These are phyloP conservation scores for Chalciporus chontae DNA, from an alignment of 768 basidiomycete genomes.

Conservation along the genomic window DNA sequence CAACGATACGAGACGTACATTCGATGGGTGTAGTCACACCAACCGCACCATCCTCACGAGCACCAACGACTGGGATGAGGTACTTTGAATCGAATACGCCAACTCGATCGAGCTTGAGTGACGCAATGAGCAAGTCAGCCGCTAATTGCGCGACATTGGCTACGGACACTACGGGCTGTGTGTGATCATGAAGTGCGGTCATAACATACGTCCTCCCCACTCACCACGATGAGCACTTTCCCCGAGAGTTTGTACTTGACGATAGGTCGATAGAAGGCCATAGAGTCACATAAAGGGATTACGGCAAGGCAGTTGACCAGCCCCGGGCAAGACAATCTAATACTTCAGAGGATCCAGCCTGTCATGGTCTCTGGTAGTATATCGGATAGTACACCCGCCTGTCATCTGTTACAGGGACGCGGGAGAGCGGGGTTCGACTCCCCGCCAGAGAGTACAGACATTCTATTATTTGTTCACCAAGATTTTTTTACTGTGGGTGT, in stretches of 20 bases:
- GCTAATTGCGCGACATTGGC: constrained; percentile 83
- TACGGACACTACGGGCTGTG: constrained; percentile 69
- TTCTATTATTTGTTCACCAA: neutral
- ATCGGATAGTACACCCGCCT: constrained; percentile 52
- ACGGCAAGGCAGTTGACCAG: no score
- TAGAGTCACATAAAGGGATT: neutral
- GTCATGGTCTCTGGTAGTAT: constrained; percentile 42
- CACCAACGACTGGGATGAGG: constrained; percentile 70
- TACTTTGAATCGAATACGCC: constrained; percentile 62
- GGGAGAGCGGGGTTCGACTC: constrained; percentile 45
- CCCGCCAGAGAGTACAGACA: constrained; percentile 44
- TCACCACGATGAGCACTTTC: constrained; percentile 29
- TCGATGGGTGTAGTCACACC: constrained; percentile 76
- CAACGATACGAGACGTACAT: constrained; percentile 42
- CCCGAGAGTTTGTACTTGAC: constrained; percentile 26
- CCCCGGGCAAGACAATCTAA: neutral
- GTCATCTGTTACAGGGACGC: constrained; percentile 33
- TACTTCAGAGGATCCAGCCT: neutral
- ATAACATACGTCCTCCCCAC: neutral
- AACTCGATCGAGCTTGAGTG: constrained; percentile 54
- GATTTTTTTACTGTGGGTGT: no score
- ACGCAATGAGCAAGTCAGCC: constrained; percentile 68
- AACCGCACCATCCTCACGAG: constrained; percentile 54
- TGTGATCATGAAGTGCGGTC: constrained; percentile 6
- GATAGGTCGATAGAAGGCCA: constrained; percentile 32